Percentiles rank a stretch among this genome's conserved stretches.
Evolutionary conservation across 2,329 filamentous ascomycete species (phyloP).

Genomic region (Leptographium galeiforme): DNA sequence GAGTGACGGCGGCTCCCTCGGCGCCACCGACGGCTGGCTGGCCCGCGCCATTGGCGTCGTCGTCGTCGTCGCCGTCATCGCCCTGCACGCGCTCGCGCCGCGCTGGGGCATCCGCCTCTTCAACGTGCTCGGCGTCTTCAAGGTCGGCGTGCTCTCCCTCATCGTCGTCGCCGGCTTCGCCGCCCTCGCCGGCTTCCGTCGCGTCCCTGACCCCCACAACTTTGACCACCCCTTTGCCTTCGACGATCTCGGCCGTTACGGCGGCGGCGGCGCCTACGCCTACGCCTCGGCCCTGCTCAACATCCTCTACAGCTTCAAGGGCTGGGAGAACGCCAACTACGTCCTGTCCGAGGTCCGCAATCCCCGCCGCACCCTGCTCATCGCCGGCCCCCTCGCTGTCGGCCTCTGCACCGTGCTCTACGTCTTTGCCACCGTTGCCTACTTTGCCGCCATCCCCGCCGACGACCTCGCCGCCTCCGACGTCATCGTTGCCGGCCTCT

Average conservation of each 20-base stretch:
- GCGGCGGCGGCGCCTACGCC: constrained; percentile 17
- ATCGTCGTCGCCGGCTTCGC: constrained; percentile 29
- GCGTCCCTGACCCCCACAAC: constrained; percentile 8
- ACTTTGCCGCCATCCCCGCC: constrained; percentile 43
- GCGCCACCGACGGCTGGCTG: constrained; percentile 29
- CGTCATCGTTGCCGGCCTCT: constrained; percentile 39
- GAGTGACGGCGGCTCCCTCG: constrained; percentile 15
- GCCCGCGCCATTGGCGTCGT: constrained; percentile 33
- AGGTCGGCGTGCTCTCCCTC: constrained; percentile 33
- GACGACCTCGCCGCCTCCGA: constrained; percentile 39
- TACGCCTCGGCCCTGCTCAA: constrained; percentile 38
- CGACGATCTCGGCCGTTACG: constrained; percentile 2
- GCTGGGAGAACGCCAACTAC: constrained; percentile 40
- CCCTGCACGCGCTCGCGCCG: constrained; percentile 29
- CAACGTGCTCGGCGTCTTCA: constrained; percentile 33
- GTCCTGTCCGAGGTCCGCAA: constrained; percentile 42
- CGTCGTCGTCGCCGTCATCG: constrained; percentile 30
- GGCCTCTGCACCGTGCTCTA: constrained; percentile 38
- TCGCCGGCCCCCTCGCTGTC: constrained; percentile 40
- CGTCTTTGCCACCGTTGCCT: constrained; percentile 43
- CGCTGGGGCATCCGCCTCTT: constrained; percentile 32
- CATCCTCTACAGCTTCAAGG: constrained; percentile 41
- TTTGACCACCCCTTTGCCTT: not conserved
- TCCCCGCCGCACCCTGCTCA: constrained; percentile 40
- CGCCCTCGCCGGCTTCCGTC: constrained; percentile 10